Base-by-base conservation (phyloP, 345 rosid genomes). In the Ricinus communis region DNA sequence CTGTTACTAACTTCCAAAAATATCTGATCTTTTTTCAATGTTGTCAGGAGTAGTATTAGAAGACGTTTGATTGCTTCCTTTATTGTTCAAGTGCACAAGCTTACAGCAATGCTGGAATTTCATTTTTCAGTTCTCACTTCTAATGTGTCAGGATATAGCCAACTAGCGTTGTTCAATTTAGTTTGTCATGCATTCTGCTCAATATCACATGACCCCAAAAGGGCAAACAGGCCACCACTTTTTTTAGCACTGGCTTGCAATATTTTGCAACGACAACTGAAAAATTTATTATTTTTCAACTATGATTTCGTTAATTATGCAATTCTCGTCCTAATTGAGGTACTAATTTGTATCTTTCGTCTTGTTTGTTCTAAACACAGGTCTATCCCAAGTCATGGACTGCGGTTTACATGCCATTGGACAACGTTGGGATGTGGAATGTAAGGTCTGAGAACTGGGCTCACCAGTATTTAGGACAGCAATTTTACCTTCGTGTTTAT, bases 361-460 rank as follows among this genome's bases (percentile, higher is more conserved):
- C 47, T 54, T 56, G 51, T 65, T 59, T 52, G 67, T 33, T 63
- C 15, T 58, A 24, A 30, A 24, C 45, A 49, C 85, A 88, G 93
- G 91, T 89, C 43, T 87, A 89, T 83, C 91, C 91, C 2, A 70
- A 67, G 58, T 87, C 95, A 61, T 89, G 95, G 95, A 87, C 87
- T 19, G 87, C 91, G 46, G 82, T 84, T 36, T 87, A 87, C 80
- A 72, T 87, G 86, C 85, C 95, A 16, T 43, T 89, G 69, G 95
- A 89, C 76, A 89, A 87, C 19, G 91, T 87, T 30, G 95, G 95
- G 56, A 87, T 89, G 91, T 89, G 94, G 94, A 89, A 85, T 55
- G 65, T 89, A 61, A 84, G 94, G 76, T 89, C 91, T 0, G 91
- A 87, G 82, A 84, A 84, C 76, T 89, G 91, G 94, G 85, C 72